A percentile compares a stretch with the other conserved stretches of the same genome.
phyloP scores from a whole-genome alignment of 768 basidiomycete species.

The Collybiopsis luxurians region DNA sequence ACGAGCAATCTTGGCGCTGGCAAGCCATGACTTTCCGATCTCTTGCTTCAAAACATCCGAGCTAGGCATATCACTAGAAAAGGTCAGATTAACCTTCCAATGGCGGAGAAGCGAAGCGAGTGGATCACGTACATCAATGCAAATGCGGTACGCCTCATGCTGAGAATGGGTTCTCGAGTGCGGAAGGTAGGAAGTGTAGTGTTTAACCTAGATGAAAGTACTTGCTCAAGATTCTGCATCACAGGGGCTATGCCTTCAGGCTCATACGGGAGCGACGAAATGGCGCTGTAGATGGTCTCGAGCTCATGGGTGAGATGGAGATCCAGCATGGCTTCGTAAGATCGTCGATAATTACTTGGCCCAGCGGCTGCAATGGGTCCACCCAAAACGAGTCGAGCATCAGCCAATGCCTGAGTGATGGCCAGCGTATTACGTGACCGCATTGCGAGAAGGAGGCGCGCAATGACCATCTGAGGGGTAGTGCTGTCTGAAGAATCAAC shows the following conservation, averaged over 20 bases:
- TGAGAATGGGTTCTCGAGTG: conserved; percentile 83
- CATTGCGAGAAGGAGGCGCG: conserved; percentile 78
- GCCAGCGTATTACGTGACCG: conserved; percentile 46
- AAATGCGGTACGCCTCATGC: conserved; percentile 86
- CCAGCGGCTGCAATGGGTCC: conserved; percentile 81
- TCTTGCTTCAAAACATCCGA: conserved; percentile 29
- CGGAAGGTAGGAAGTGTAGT: conserved; percentile 86
- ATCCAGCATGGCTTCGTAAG: conserved; percentile 83
- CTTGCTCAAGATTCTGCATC: conserved; percentile 42
- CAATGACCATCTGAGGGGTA: conserved; percentile 69
- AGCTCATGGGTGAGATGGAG: conserved; percentile 88
- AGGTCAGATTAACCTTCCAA: conserved; percentile 10
- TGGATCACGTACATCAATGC: conserved; percentile 52
- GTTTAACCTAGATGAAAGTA: conserved; percentile 65
- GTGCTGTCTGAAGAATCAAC: conserved; percentile 47
- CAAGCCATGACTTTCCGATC: conserved; percentile 85
- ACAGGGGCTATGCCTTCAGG: conserved; percentile 8
- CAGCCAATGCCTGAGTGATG: conserved; percentile 50
- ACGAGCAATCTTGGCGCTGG: conserved; percentile 92
- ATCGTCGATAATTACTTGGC: conserved; percentile 74
- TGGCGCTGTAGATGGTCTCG: conserved; percentile 55
- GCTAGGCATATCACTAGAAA: conserved; percentile 37
- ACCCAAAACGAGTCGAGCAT: conserved; percentile 73
- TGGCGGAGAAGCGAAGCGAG: neutral
- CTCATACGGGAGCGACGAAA: conserved; percentile 31